Base-by-base conservation (phyloP, 2,329 filamentous ascomycete species). In the Aspergillus aculeatinus region DNA sequence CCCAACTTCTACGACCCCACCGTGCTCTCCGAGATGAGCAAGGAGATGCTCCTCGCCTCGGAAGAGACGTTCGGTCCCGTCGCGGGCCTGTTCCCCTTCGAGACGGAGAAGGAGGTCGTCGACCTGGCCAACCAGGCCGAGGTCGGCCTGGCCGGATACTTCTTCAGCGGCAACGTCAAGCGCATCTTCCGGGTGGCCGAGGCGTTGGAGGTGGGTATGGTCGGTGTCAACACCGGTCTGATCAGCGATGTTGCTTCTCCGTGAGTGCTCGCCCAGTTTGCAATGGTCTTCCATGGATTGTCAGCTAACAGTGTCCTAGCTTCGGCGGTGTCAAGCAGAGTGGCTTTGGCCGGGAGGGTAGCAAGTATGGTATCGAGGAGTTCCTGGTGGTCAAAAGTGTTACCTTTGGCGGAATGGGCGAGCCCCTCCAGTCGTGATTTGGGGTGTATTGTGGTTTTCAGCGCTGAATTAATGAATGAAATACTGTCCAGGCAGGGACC, bases 21-120 rank as follows among this genome's bases (percentile, higher is more conserved):
- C 0, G 90, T 98, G 48, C 86, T 99, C 62, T 88, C 90, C 10
- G 90, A 90, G 63, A 94, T 96, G 88, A 96, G 83, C 11, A 81
- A 83, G 60, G 87, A 93, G 48, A 98, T 98, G 95, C 83, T 85
- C 61, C 84, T 98, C 67, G 88, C 91, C 4, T 81, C 81, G 1
- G 94, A 98, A 77, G 95, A 99, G 81, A 99, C 94, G 0, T 99
- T 99, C 73, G 95, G 95, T 0, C 95, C 95, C 2, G 90, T 98
- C 0, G 94, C 93, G 0, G 94, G 90, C 0, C 78, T 98, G 14
- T 97, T 97, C 81, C 84, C 87, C 52, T 99, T 98, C 72, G 85
- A 91, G 51, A 92, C 89, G 0, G 95, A 98, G 78, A 88, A 89
- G 56, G 93, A 98, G 70, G 95, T 96, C 5, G 87, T 98, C 31